Evolutionary conservation across 164 flowering plant species (phyloP).

Genomic region (Vitis rupestris): DNA sequence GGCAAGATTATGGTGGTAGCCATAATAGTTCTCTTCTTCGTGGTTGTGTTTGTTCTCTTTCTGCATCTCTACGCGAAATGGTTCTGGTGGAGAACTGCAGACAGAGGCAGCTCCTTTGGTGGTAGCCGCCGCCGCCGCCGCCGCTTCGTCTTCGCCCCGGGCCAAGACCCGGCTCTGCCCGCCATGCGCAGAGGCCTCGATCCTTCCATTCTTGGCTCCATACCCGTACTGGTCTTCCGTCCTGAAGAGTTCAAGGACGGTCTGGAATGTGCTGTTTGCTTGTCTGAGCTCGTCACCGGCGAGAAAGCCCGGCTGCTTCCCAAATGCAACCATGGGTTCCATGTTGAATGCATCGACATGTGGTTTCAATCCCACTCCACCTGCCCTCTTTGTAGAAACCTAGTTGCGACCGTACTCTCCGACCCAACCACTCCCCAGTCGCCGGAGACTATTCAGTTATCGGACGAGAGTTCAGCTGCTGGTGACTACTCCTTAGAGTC

Average conservation of each 20-base stretch:
- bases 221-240: constrained; percentile 41
- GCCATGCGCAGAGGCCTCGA: constrained; percentile 47
- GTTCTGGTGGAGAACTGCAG: constrained; percentile 54
- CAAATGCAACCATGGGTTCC: constrained; percentile 79
- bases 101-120: constrained; percentile 9
- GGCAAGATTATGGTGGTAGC: constrained; percentile 64
- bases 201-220: constrained; percentile 43
- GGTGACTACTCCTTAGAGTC: constrained; percentile 20
- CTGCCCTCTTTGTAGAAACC: constrained; percentile 68
- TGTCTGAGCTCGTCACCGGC: constrained; percentile 54
- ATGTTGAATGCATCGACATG: constrained; percentile 81
- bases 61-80: constrained; percentile 73
- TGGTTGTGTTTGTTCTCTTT: constrained; percentile 54
- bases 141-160: constrained; percentile 47
- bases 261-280: constrained; percentile 75
- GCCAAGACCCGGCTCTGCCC: constrained; percentile 25
- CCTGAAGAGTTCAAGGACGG: constrained; percentile 47
- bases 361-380: constrained; percentile 91
- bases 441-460: constrained; percentile 3
- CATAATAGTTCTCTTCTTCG: constrained; percentile 52
- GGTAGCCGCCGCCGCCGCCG: constrained; percentile 18
- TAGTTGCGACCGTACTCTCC: constrained; percentile 24
- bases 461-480: constrained; percentile 5
- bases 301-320: constrained; percentile 67
- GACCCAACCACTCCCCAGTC: neutral